A percentile compares a stretch with the other conserved stretches of the same genome.
These are phyloP conservation scores for Sherardia arvensis DNA, from an alignment of 257 asterid species.

Conservation along the genomic window DNA sequence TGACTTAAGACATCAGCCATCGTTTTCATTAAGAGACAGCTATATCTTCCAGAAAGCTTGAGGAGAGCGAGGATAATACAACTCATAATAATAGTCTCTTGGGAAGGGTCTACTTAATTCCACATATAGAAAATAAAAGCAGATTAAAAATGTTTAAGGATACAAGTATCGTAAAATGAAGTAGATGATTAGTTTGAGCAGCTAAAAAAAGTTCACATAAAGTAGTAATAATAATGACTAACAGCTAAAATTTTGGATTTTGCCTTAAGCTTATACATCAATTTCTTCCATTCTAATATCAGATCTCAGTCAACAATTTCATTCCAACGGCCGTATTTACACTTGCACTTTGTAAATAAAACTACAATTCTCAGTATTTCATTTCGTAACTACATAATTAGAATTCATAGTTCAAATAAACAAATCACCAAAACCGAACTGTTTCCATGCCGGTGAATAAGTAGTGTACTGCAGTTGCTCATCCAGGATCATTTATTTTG, in stretches of 20 bases:
- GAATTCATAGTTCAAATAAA: neutral
- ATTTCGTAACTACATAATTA: neutral
- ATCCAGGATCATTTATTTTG: neutral
- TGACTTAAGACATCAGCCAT: neutral
- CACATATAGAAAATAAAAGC: neutral
- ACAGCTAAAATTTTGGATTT: neutral
- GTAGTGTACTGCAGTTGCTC: neutral
- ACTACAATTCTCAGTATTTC: neutral
- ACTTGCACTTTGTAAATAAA: neutral
- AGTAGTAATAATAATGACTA: neutral
- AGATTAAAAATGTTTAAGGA: neutral
- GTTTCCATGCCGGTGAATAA: neutral
- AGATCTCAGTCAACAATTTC: neutral
- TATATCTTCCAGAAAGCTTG: neutral
- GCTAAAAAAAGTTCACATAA: neutral
- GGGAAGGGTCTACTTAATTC: neutral
- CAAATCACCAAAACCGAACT: neutral
- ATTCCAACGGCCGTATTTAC: neutral
- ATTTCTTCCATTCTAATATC: neutral
- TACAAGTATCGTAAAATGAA: neutral
- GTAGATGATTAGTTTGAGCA: neutral
- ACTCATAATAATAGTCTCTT: neutral
- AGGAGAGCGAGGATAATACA: neutral
- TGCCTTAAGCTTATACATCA: neutral
- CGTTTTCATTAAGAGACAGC: neutral